A percentile compares a stretch with the other conserved stretches of the same genome.
phyloP scores from a whole-genome alignment of 148 eudicot genomes.

The Chenopodium berlandieri region DNA sequence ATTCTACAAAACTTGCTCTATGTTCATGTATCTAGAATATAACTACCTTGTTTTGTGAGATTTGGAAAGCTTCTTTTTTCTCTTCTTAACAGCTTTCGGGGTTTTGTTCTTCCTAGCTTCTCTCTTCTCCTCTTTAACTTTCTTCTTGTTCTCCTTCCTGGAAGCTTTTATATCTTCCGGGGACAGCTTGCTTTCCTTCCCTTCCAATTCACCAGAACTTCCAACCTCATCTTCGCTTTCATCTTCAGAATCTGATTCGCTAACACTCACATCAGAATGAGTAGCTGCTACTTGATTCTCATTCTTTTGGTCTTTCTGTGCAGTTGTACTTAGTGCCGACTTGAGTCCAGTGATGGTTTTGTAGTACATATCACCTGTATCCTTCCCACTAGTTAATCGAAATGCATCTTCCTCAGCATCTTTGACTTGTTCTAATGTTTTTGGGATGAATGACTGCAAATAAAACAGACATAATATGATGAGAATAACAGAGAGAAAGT shows the following conservation, averaged over 20 bases:
- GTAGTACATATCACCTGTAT: conserved; percentile 66
- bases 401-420: conserved; percentile 81
- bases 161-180: conserved; percentile 69
- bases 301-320: neutral
- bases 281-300: conserved; percentile 7
- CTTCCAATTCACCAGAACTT: conserved; percentile 43
- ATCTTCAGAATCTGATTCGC: conserved; percentile 41
- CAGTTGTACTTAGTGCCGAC: conserved; percentile 35
- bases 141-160: conserved; percentile 91
- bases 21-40: neutral
- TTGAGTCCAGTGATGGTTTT: conserved; percentile 73
- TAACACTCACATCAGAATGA: conserved; percentile 28
- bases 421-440: conserved; percentile 75
- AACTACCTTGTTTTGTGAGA: conserved; percentile 51
- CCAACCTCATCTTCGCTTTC: conserved; percentile 38
- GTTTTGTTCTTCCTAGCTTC: conserved; percentile 80
- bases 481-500: neutral
- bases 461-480: neutral
- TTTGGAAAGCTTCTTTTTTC: conserved; percentile 90
- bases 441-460: conserved; percentile 75
- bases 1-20: conserved; percentile 9
- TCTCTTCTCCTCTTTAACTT: conserved; percentile 93
- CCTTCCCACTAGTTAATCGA: conserved; percentile 62
- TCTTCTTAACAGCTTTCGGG: conserved; percentile 83
- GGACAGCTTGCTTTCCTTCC: conserved; percentile 24